A percentile compares a stretch with the other conserved stretches of the same genome.
Conservation (phyloP, 2,329 filamentous ascomycete species). For the Xylariaceae sp. region DNA sequence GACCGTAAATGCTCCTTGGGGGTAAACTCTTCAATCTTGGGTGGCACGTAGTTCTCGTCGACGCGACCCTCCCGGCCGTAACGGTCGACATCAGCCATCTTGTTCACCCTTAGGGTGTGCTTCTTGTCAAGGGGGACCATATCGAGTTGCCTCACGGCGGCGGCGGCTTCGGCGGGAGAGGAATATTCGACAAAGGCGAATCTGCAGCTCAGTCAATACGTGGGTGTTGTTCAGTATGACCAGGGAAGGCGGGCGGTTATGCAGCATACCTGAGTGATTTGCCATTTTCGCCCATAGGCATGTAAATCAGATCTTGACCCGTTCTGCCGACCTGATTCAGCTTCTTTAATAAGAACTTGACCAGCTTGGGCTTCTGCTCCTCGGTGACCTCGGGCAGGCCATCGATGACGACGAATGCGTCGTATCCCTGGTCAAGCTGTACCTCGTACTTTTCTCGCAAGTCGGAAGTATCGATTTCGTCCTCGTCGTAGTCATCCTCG, state of each 20-base stretch:
- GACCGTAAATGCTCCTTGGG: constrained; percentile 95
- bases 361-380: constrained; percentile 88
- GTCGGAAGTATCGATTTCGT: constrained; percentile 94
- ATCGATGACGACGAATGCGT: constrained; percentile 95
- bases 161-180: constrained; percentile 83
- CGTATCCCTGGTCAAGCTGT: constrained; percentile 91
- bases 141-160: constrained; percentile 87
- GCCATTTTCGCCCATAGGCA: constrained; percentile 88
- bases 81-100: constrained; percentile 95
- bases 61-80: constrained; percentile 93
- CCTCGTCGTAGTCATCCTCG: constrained; percentile 83
- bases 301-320: constrained; percentile 84
- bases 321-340: constrained; percentile 83
- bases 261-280: constrained; percentile 86
- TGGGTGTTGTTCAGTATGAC: background rate
- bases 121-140: constrained; percentile 91
- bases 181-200: constrained; percentile 98
- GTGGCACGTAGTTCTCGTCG: constrained; percentile 85
- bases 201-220: constrained; percentile 47
- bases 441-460: constrained; percentile 94
- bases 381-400: constrained; percentile 87
- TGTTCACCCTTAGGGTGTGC: constrained; percentile 95
- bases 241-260: constrained; percentile 35
- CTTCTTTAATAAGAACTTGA: constrained; percentile 96
- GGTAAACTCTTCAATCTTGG: constrained; percentile 79